These are phyloP conservation scores for Leishmania arabica DNA, from an alignment of 208 protist genomes.

Conservation along the genomic window DNA sequence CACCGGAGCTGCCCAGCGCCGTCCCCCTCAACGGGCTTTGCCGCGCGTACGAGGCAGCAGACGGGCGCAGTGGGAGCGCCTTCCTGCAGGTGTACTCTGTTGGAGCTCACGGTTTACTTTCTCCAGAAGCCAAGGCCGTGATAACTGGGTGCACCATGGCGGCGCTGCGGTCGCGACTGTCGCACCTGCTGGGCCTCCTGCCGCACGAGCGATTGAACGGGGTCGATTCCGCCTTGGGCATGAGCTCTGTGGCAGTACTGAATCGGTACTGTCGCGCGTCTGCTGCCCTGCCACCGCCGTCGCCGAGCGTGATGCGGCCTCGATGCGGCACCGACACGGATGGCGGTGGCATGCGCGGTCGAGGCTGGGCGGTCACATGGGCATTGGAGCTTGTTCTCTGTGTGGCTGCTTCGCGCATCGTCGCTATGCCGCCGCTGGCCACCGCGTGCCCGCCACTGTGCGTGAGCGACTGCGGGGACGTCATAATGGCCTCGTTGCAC, in stretches of 20 bases:
- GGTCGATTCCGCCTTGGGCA: neutral
- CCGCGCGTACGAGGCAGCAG: conserved; percentile 11
- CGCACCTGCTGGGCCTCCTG: conserved; percentile 4
- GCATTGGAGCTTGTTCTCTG: conserved; percentile 14
- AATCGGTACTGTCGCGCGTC: neutral
- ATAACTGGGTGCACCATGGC: conserved; percentile 14
- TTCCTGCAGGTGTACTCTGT: conserved; percentile 27
- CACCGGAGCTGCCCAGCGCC: neutral
- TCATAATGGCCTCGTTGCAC: conserved; percentile 9
- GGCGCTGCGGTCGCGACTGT: conserved; percentile 27
- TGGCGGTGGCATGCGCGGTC: neutral
- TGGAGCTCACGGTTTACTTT: conserved; percentile 17
- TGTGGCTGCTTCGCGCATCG: conserved; percentile 1
- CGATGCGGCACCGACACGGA: neutral
- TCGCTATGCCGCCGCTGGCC: neutral
- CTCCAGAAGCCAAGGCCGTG: conserved; percentile 26
- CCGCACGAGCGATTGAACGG: neutral
- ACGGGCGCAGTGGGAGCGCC: conserved; percentile 2
- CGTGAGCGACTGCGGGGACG: conserved; percentile 2
- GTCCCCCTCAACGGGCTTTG: conserved; percentile 7
- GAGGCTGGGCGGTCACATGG: conserved; percentile 23
- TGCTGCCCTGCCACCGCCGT: neutral
- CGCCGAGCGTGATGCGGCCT: neutral
- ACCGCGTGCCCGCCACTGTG: neutral
- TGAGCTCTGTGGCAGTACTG: neutral